A percentile compares a stretch with the other conserved stretches of the same genome.
phyloP scores from a whole-genome alignment of 441 rosid species.

The Capsella rubella region DNA sequence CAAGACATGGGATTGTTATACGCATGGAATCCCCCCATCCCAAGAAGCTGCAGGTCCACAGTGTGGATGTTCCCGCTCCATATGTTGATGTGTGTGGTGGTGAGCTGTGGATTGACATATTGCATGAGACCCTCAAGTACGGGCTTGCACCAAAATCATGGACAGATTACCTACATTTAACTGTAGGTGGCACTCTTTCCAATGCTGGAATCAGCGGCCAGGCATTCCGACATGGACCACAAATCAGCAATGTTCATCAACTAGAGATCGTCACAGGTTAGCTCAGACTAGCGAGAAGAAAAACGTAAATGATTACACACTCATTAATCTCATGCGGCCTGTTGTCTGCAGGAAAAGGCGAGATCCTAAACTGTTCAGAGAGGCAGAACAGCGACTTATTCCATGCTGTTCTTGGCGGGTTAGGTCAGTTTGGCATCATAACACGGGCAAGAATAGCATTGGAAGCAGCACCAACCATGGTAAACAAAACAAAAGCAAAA shows the following conservation, averaged over 20 bases:
- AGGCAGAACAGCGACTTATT: conserved; percentile 86
- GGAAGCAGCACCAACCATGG: conserved; percentile 89
- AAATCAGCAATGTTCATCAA: conserved; percentile 91
- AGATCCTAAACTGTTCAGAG: conserved; percentile 77
- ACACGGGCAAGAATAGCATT: conserved; percentile 87
- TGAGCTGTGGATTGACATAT: conserved; percentile 92
- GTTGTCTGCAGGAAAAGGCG: conserved; percentile 83
- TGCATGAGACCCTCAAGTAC: conserved; percentile 75
- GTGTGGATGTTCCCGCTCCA: conserved; percentile 54
- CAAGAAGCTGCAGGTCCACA: conserved; percentile 57
- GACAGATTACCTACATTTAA: conserved; percentile 97
- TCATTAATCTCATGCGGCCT: conserved; percentile 26
- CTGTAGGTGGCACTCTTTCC: conserved; percentile 96
- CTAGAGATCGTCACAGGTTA: conserved; percentile 96
- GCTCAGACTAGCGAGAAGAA: neutral
- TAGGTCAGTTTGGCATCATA: conserved; percentile 98
- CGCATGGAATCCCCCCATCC: conserved; percentile 81
- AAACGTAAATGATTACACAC: conserved; percentile 21
- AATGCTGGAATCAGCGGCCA: conserved; percentile 98
- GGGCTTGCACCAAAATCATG: conserved; percentile 97
- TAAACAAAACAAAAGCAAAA: conserved; percentile 42
- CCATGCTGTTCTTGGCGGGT: conserved; percentile 92
- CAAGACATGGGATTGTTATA: conserved; percentile 78
- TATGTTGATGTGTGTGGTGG: conserved; percentile 86
- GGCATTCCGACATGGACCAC: conserved; percentile 98